A percentile compares a stretch with the other conserved stretches of the same genome.
These are phyloP conservation scores for Bullera alba DNA, from an alignment of 768 basidiomycete genomes.

Conservation along the genomic window DNA sequence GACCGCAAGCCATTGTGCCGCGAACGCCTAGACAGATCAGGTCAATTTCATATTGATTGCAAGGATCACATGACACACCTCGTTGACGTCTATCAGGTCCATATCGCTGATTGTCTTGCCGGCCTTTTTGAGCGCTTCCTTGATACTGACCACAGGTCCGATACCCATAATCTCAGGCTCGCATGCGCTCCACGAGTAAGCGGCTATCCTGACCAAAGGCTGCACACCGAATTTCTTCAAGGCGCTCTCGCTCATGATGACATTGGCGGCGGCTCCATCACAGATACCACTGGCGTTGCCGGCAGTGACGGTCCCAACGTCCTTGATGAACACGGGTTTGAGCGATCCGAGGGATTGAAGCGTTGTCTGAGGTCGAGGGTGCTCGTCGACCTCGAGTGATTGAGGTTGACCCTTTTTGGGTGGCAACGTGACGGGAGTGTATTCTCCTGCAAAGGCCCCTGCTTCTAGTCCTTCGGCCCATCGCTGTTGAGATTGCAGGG, in stretches of 20 bases:
- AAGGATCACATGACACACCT: slow-evolving; percentile 16
- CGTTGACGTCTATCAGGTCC: slow-evolving; percentile 46
- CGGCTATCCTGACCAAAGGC: slow-evolving; percentile 45
- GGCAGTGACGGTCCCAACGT: slow-evolving; percentile 45
- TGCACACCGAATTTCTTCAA: slow-evolving; percentile 42
- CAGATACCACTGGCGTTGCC: slow-evolving; percentile 48
- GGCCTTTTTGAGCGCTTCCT: slow-evolving; percentile 24
- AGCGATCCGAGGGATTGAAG: slow-evolving; percentile 41
- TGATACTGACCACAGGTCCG: slow-evolving; percentile 44
- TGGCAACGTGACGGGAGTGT: slow-evolving; percentile 34
- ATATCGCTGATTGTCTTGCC: slow-evolving; percentile 45
- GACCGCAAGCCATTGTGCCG: slow-evolving; percentile 48
- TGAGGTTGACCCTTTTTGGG: slow-evolving; percentile 31
- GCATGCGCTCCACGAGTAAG: slow-evolving; percentile 47
- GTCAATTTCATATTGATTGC: slow-evolving; percentile 1
- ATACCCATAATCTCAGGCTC: slow-evolving; percentile 49
- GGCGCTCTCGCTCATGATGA: slow-evolving; percentile 46
- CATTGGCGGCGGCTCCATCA: slow-evolving; percentile 48
- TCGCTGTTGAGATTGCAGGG: slow-evolving; percentile 45
- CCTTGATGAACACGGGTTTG: slow-evolving; percentile 44
- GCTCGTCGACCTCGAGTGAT: slow-evolving; percentile 41
- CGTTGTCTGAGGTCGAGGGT: slow-evolving; percentile 46
- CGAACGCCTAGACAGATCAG: slow-evolving; percentile 43
- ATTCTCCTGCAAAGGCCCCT: slow-evolving; percentile 40
- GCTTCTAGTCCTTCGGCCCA: slow-evolving; percentile 38